Base-by-base conservation (phyloP, 352 stramenopile species). In the Sclerospora graminicola region DNA sequence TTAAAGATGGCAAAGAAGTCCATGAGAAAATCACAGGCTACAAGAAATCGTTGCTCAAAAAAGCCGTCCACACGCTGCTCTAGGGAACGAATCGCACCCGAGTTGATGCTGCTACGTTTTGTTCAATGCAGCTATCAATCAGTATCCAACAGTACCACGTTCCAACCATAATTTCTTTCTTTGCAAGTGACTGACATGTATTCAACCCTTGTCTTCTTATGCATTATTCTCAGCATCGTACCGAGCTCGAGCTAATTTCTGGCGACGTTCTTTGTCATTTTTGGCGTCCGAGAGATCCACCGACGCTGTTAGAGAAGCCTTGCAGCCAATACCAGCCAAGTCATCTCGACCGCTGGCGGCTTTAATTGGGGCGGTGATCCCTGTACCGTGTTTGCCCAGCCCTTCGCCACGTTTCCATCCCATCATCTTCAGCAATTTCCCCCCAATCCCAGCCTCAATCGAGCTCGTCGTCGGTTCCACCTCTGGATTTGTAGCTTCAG, bases 351-450 rank as follows among this genome's bases (percentile, higher is more conserved):
- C 39, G 51, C 58, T 60, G 0, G 63, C 47, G 4, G 73, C 66
- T 32, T 66, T 41, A 14, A 92, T 69, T 2, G 77, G 74, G 5
- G 61, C 65, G 0, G 78, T 92, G 51, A 89, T 89, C 4, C 81
- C 81, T 0, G 74, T 88, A 24, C 76, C 74, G 14, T 83, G 63
- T 48, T 90, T 92, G 28, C 81, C 81, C 1, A 92, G 65, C 6
- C 81, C 81, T 49, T 89, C 63, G 6, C 81, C 81, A 11, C 72
- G 79, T 38, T 90, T 90, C 81, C 81, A 92, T 4, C 78, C 81
- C 81, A 90, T 92, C 64, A 88, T 80, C 43, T 89, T 87, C 16
- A 92, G 65, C 76, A 92, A 83, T 46, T 88, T 90, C 7, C 73
- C 81, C 8, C 81, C 81, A 31, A 92, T 84, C 1, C 78, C 75